These are phyloP conservation scores for Phytophthora multivora DNA, from an alignment of 352 stramenopile genomes.

Conservation along the genomic window DNA sequence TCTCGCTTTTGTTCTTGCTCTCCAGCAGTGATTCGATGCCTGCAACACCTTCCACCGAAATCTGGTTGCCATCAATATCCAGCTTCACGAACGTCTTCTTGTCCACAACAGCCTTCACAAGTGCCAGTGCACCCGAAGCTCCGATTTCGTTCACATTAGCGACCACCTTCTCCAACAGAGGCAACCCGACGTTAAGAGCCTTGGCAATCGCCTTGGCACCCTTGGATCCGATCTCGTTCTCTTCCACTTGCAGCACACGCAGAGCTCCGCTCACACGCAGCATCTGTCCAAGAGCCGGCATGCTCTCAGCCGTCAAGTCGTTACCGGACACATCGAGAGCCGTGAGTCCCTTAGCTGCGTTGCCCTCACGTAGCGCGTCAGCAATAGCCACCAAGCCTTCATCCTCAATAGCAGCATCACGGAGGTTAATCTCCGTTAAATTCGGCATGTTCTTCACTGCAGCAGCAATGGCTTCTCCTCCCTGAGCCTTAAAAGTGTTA, in stretches of 20 bases:
- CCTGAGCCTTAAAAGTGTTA: conserved; percentile 93
- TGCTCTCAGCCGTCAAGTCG: conserved; percentile 80
- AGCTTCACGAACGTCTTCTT: conserved; percentile 65
- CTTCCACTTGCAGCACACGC: conserved; percentile 88
- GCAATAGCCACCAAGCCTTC: conserved; percentile 88
- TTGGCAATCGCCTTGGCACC: conserved; percentile 78
- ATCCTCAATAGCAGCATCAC: conserved; percentile 91
- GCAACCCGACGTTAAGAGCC: conserved; percentile 57
- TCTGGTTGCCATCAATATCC: conserved; percentile 84
- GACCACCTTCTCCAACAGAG: conserved; percentile 79
- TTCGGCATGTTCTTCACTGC: conserved; percentile 72
- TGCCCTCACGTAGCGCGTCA: conserved; percentile 61
- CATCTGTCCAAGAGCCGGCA: conserved; percentile 50
- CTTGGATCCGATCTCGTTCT: conserved; percentile 93
- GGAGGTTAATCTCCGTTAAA: conserved; percentile 89
- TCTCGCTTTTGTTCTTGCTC: conserved; percentile 51
- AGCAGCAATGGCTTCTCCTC: conserved; percentile 82
- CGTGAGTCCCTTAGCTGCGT: conserved; percentile 45
- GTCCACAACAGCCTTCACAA: conserved; percentile 63
- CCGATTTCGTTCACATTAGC: conserved; percentile 90
- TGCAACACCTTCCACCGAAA: conserved; percentile 66
- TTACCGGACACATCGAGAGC: conserved; percentile 95
- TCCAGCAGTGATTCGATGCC: conserved; percentile 58
- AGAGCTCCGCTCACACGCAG: conserved; percentile 59
- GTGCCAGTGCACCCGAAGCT: conserved; percentile 82